Evolutionary conservation across 2,329 filamentous ascomycete genomes (phyloP).

Genomic region (Dryadomyces quercus-mongolicae): DNA sequence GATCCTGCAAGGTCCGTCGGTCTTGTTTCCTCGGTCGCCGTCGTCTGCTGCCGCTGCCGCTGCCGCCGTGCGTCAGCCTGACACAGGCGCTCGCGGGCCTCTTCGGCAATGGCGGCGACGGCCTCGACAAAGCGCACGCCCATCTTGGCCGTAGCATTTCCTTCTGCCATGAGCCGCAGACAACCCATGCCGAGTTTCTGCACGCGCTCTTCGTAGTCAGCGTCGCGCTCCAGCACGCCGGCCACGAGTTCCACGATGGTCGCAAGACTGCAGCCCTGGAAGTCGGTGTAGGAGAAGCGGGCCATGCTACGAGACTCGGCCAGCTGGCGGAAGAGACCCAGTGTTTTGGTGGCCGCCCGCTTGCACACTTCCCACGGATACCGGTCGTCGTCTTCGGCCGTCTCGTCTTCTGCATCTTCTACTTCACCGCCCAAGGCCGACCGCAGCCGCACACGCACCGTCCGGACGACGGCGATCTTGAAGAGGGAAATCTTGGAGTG

Average conservation of each 20-base stretch:
- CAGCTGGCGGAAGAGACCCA: background rate
- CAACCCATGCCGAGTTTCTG: background rate
- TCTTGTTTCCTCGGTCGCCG: background rate
- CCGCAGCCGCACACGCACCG: background rate
- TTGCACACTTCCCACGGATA: background rate
- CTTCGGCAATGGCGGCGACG: background rate
- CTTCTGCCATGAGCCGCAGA: background rate
- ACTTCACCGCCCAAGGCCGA: too few species aligned
- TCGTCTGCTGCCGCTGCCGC: background rate
- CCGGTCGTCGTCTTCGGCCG: background rate
- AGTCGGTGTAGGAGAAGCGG: background rate
- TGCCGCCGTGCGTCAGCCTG: background rate
- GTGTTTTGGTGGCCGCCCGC: background rate
- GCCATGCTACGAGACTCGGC: background rate
- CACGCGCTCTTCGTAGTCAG: background rate
- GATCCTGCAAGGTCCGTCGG: background rate
- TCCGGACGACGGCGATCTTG: background rate
- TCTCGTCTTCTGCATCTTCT: too few species aligned
- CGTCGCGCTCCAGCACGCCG: background rate
- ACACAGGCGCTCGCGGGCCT: background rate
- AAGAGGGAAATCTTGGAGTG: background rate
- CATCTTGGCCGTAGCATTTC: background rate
- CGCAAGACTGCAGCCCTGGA: conserved; percentile 1
- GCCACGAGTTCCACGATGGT: background rate
- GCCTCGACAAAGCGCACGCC: background rate